These are phyloP conservation scores for Herpetomonas tarakana DNA, from an alignment of 208 protist species.

Conservation along the genomic window DNA sequence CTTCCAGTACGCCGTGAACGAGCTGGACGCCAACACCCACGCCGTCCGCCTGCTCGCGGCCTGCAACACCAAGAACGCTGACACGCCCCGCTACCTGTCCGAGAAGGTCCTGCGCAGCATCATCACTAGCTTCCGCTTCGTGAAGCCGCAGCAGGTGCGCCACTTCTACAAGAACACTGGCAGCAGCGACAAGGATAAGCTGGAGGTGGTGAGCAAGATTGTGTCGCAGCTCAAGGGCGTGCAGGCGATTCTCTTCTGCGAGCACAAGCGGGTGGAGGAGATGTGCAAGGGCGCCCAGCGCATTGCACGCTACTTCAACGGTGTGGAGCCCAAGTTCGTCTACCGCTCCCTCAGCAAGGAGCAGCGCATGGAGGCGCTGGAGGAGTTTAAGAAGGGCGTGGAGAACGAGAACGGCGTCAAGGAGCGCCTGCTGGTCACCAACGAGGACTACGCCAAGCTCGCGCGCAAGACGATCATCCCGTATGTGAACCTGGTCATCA, in stretches of 20 bases:
- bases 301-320: conserved; percentile 73
- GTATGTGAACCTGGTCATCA: conserved; percentile 90
- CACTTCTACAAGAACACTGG: conserved; percentile 73
- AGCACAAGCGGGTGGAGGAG: conserved; percentile 78
- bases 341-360: conserved; percentile 74
- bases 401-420: conserved; percentile 72
- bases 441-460: conserved; percentile 90
- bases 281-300: conserved; percentile 60
- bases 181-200: conserved; percentile 75
- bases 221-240: conserved; percentile 85
- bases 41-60: conserved; percentile 62
- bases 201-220: conserved; percentile 76
- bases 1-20: conserved; percentile 81
- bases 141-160: conserved; percentile 65
- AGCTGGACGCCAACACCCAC: conserved; percentile 73
- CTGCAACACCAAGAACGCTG: conserved; percentile 80
- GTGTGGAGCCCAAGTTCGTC: conserved; percentile 75
- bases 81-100: conserved; percentile 60
- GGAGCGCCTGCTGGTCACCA: conserved; percentile 89
- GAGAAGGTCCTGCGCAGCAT: conserved; percentile 67
- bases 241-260: conserved; percentile 87
- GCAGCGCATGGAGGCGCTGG: conserved; percentile 65
- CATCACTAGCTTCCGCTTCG: conserved; percentile 82
- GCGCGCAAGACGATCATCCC: conserved; percentile 85
- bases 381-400: conserved; percentile 86